Conservation (phyloP, 768 basidiomycete species). For the Hericium rajendrae region DNA sequence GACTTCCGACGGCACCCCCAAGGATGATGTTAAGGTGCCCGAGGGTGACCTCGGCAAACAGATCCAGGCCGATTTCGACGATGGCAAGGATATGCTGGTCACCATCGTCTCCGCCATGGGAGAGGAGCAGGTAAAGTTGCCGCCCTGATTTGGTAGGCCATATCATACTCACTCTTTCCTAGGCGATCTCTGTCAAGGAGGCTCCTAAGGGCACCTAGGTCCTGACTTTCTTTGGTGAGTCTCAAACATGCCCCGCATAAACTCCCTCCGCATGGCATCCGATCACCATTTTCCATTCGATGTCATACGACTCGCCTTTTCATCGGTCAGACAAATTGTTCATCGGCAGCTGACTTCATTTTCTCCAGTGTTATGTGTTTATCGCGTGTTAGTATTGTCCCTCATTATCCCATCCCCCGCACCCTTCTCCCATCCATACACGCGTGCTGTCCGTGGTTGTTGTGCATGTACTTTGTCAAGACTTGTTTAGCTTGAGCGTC, state of each 20-base stretch:
- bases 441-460: slow-evolving; percentile 8
- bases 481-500: slow-evolving; percentile 12
- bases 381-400: slow-evolving; percentile 4
- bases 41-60: slow-evolving; percentile 72
- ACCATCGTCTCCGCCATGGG: slow-evolving; percentile 86
- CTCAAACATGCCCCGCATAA: not conserved
- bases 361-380: not conserved
- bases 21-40: slow-evolving; percentile 93
- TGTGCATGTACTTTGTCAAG: slow-evolving; percentile 16
- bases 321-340: not conserved
- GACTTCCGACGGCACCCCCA: slow-evolving; percentile 64
- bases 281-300: too few species aligned
- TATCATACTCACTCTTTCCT: not conserved
- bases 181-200: slow-evolving; percentile 85
- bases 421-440: slow-evolving; percentile 13
- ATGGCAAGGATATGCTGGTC: slow-evolving; percentile 79
- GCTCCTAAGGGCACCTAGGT: slow-evolving; percentile 53
- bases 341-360: not conserved
- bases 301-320: slow-evolving; percentile 1
- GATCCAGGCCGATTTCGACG: slow-evolving; percentile 66
- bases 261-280: too few species aligned
- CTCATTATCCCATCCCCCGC: slow-evolving; percentile 9
- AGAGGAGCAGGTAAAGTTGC: slow-evolving; percentile 62
- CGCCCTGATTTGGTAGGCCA: slow-evolving; percentile 7
- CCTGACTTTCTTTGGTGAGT: not conserved